Percentiles rank a stretch among this genome's conserved stretches.
Evolutionary conservation across 2,329 filamentous ascomycete species (phyloP).

Genomic region (Colletotrichum neosansevieriae): DNA sequence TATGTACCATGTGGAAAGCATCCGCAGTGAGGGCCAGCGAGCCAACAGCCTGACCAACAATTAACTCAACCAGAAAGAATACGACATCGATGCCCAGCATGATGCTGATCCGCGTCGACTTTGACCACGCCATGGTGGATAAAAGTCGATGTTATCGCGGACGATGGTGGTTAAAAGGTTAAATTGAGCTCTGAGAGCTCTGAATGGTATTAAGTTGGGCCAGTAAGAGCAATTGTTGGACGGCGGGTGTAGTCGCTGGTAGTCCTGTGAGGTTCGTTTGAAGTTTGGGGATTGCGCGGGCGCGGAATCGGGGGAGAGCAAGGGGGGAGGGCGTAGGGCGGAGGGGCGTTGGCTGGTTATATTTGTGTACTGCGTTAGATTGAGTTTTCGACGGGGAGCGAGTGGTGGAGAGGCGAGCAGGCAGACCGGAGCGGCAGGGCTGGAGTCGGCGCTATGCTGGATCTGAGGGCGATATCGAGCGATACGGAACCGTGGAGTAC

Average conservation of each 20-base stretch:
- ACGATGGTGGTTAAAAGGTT: background rate
- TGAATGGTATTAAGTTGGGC: conserved; percentile 4
- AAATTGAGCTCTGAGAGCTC: conserved; percentile 28
- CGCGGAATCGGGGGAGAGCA: background rate
- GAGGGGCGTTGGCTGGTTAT: conserved; percentile 28
- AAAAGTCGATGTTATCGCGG: conserved; percentile 5
- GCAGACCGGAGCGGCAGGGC: background rate
- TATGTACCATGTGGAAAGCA: conserved; percentile 93
- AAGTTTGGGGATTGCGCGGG: conserved; percentile 15
- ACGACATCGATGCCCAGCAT: conserved; percentile 89
- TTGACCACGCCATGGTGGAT: conserved; percentile 83
- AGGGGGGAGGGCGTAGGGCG: conserved; percentile 2
- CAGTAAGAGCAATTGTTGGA: conserved; percentile 19
- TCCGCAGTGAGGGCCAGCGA: conserved; percentile 95
- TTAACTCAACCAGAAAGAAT: conserved; percentile 92
- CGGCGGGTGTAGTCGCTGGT: conserved; percentile 14
- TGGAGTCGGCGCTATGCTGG: conserved; percentile 21
- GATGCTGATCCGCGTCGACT: conserved; percentile 90
- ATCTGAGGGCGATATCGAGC: background rate
- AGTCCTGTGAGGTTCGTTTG: background rate
- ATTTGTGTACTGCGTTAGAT: conserved; percentile 21
- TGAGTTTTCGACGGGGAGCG: conserved; percentile 20
- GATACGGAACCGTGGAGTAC: background rate
- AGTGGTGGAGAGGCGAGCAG: background rate
- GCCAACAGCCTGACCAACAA: conserved; percentile 86